Evolutionary conservation across 768 basidiomycete genomes (phyloP).

Genomic region (Paxillus rubicundulus): DNA sequence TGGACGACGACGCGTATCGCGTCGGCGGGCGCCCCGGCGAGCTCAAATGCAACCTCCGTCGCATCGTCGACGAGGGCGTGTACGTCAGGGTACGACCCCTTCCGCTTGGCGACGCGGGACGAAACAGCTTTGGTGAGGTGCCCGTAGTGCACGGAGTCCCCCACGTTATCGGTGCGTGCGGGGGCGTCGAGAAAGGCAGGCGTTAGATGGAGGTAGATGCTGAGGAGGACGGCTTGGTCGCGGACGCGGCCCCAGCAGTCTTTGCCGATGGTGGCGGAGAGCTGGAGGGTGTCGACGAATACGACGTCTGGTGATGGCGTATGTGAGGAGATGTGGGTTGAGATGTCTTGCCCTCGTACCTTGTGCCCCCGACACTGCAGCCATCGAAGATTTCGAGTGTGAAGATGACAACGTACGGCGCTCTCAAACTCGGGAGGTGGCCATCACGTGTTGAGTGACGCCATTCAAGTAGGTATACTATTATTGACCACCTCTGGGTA

Average conservation of each 20-base stretch:
- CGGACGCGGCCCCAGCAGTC: conserved; percentile 52
- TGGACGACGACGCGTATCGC: conserved; percentile 43
- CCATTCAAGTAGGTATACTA: too few species aligned
- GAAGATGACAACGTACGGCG: too few species aligned
- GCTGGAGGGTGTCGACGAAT: conserved; percentile 41
- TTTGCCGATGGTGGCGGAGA: conserved; percentile 42
- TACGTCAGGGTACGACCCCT: conserved; percentile 26
- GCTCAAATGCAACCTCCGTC: conserved; percentile 34
- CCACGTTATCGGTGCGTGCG: conserved; percentile 49
- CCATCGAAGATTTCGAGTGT: too few species aligned
- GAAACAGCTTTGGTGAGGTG: conserved; percentile 51
- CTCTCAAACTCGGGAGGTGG: too few species aligned
- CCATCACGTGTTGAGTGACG: too few species aligned
- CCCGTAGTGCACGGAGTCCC: conserved; percentile 64
- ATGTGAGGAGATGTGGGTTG: too few species aligned
- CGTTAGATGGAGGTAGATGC: conserved; percentile 42
- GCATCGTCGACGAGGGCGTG: conserved; percentile 37
- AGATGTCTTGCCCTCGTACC: too few species aligned
- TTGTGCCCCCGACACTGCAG: too few species aligned
- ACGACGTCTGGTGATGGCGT: conserved; percentile 36
- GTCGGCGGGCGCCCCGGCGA: conserved; percentile 36
- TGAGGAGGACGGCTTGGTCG: conserved; percentile 51
- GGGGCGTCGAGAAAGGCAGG: conserved; percentile 43
- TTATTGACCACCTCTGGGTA: too few species aligned
- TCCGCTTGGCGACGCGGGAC: conserved; percentile 21